Base-by-base conservation (phyloP, 2,329 filamentous ascomycete species). In the Lanzia echinophila region DNA sequence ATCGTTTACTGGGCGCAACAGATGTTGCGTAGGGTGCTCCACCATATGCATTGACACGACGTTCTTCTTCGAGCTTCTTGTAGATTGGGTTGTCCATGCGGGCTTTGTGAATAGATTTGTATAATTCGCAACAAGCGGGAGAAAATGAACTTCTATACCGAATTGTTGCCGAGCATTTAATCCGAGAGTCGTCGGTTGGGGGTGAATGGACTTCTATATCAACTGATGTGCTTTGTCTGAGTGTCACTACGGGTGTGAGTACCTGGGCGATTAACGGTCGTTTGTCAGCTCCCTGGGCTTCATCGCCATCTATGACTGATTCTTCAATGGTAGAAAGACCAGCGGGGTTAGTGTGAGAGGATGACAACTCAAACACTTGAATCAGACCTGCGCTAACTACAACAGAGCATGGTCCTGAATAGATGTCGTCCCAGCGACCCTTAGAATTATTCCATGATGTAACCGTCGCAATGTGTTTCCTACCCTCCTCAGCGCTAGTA, bases 151-250 rank as follows among this genome's bases (percentile, higher is more conserved):
- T 89, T 41, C 94, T 86, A 79, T 97, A 94, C 43, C 76, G 95
- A 24, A 66, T 92, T 32, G 78, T 78, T 13, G 84, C 85, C 48
- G 85, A 79, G 66, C 72, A 79, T 56, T 77, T 79, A 54, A 96
- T 79, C 62, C 82, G 81, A 5, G 87, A 90, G 58, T 87, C 82
- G 33, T 77, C 68, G 6, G 87, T 87, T 24, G 91, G 87, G 1
- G 89, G 89, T 6, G 92, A 96, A 47, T 90, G 87, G 60, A 99
- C 89, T 60, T 95, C 94, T 51, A 99, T 88, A 68, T 99, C 94
- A 32, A 99, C 81, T 3, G 88, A 88, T 20, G 90, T 99, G 63
- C 91, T 94, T 65, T 92, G 87, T 58, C 92, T 83, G 57, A 97
- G 84, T 61, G 91, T 87, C 7, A 97, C 92, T 36, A 96, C 76